Evolutionary conservation across 2,329 filamentous ascomycete species (phyloP).

Genomic region (Arthrobotrys sinensis): DNA sequence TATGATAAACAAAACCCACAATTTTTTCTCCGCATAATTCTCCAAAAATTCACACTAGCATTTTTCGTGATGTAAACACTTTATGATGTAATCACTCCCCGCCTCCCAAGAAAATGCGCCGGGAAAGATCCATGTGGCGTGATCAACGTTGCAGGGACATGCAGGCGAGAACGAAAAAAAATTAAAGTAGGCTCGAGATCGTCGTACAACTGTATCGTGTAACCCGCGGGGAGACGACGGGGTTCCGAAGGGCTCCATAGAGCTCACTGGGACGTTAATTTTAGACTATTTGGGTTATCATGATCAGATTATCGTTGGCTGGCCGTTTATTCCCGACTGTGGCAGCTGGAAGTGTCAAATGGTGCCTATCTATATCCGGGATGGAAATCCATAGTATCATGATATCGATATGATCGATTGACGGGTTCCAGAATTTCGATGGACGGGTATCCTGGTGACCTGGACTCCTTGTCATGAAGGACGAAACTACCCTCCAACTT

Average conservation of each 20-base stretch:
- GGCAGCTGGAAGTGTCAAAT: conserved; percentile 20
- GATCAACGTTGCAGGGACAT: conserved; percentile 17
- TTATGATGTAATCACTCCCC: neutral
- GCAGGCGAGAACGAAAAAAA: neutral
- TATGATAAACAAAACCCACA: neutral
- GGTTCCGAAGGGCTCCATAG: conserved; percentile 6
- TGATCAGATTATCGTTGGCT: conserved; percentile 1
- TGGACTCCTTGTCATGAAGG: neutral
- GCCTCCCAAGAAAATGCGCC: conserved; percentile 13
- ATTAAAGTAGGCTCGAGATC: neutral
- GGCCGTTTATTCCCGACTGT: neutral
- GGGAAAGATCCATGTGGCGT: conserved; percentile 10
- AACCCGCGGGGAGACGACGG: conserved; percentile 4
- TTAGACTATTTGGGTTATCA: neutral
- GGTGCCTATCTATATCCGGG: conserved; percentile 2
- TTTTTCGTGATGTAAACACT: conserved; percentile 1
- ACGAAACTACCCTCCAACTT: no score
- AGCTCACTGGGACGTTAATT: neutral
- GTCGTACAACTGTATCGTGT: conserved; percentile 24
- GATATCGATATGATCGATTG: conserved; percentile 18
- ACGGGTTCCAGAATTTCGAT: neutral
- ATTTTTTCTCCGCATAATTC: conserved; percentile 3
- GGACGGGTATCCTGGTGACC: no score
- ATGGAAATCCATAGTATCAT: conserved; percentile 9
- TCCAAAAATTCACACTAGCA: neutral